Evolutionary conservation across 2,329 filamentous ascomycete species (phyloP), one percentile per base, ranked within the genome.

Genomic region (Diaporthe sp.): DNA sequence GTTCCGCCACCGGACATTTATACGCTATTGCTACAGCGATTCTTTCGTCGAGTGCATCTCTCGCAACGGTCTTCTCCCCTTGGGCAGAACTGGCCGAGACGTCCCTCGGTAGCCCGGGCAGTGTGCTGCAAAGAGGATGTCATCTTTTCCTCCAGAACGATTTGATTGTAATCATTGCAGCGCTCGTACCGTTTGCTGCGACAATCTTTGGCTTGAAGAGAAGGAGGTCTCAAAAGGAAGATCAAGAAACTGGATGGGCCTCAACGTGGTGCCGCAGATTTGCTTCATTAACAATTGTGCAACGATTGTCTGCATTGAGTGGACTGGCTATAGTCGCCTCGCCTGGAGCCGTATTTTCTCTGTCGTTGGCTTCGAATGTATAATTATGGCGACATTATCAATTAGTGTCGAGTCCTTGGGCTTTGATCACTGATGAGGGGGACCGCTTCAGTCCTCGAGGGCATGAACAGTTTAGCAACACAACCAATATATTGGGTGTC

Each of bases 111-210:
- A 37, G 55, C 55, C 12, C 57, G 19, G 57, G 57, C 28, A 37
- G 17, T 51, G 46, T n/a, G 19, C 46, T 51, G 8, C 46, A n/a
- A 1, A n/a, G 19, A 51, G 46, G 46, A 22, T 60, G 57, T 19
- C 57, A 60, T n/a, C 15, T 60, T 17, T 60, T 60, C 10, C 28
- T 60, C 28, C 57, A 60, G 57, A 60, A 37, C 28, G 57, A 60
- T 6, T 37, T 34, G 57, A 37, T 34, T 10, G 22, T 60, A 1
- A 60, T 60, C 9, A 15, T 13, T 60, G 15, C 22, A 8, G 57
- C 57, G 3, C 13, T 60, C 2, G 57, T 37, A 9, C 57, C 57
- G 5, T 60, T 12, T 13, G 2, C 57, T 19, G 28, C 22, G 17
- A 6, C 22, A 8, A 37, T 37, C 22, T 25, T 34, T 12, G 57